A percentile compares a stretch with the other conserved stretches of the same genome.
These are phyloP conservation scores for Larix sibirica DNA, from an alignment of 83 land plant genomes.

Conservation along the genomic window DNA sequence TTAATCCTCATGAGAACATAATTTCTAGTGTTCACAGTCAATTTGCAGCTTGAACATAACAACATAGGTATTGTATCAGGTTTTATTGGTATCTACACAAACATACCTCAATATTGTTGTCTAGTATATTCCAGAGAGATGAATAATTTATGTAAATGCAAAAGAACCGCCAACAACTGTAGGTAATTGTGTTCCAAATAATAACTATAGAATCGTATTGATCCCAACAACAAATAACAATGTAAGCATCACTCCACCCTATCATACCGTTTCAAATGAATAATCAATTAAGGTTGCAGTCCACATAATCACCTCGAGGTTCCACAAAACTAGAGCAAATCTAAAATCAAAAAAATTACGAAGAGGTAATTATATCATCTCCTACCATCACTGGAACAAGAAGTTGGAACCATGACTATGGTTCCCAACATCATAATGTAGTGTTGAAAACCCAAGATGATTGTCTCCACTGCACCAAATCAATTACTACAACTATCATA, in stretches of 20 bases:
- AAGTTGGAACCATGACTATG: conserved; percentile 88
- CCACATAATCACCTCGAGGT: conserved; percentile 60
- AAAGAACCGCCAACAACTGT: conserved; percentile 86
- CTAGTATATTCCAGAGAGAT: conserved; percentile 25
- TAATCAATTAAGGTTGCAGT: conserved; percentile 9
- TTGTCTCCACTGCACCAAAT: conserved; percentile 70
- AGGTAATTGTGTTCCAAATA: conserved; percentile 83
- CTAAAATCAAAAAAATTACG: conserved; percentile 8
- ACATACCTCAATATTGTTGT: conserved; percentile 75
- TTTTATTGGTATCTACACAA: too few species aligned
- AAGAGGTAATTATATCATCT: conserved; percentile 55
- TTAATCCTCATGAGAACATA: not conserved
- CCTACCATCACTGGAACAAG: conserved; percentile 94
- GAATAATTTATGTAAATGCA: conserved; percentile 65
- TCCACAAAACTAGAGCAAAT: not conserved
- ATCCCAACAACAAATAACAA: conserved; percentile 79
- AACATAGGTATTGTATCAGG: not conserved
- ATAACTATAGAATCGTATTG: conserved; percentile 82
- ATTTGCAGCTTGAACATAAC: not conserved
- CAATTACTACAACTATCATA: not conserved
- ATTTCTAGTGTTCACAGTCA: not conserved
- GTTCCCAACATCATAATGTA: conserved; percentile 88
- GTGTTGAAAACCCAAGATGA: conserved; percentile 87
- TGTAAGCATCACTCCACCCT: conserved; percentile 76
- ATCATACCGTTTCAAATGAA: conserved; percentile 56